These are phyloP conservation scores for Puccinia coronata DNA, from an alignment of 1,284 basidiomycete genomes.

Conservation along the genomic window DNA sequence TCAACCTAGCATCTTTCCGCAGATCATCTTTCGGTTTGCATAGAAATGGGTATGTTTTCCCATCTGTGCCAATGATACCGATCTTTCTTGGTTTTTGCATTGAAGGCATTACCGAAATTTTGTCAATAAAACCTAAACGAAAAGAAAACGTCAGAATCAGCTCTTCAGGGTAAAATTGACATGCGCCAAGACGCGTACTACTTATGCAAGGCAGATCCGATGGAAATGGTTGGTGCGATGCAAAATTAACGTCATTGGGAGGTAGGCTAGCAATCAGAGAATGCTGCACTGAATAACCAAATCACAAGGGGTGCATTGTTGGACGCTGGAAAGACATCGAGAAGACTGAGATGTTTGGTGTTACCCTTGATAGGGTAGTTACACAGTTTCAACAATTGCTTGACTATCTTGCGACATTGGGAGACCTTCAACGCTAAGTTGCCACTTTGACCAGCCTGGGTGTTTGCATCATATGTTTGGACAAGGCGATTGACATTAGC, in stretches of 20 bases:
- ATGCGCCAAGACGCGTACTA: conserved; percentile 62
- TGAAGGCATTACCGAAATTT: conserved; percentile 88
- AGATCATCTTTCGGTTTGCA: conserved; percentile 98
- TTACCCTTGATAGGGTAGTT: conserved; percentile 65
- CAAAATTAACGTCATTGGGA: conserved; percentile 68
- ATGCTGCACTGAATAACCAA: conserved; percentile 86
- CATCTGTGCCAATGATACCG: conserved; percentile 79
- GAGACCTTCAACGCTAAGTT: conserved; percentile 59
- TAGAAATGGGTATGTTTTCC: conserved; percentile 83
- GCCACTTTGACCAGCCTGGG: conserved; percentile 61
- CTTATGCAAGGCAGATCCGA: conserved; percentile 73
- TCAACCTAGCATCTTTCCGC: conserved; percentile 92
- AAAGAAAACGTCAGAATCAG: conserved; percentile 13
- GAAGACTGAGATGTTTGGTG: conserved; percentile 65
- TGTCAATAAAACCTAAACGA: conserved; percentile 71
- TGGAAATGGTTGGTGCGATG: conserved; percentile 81
- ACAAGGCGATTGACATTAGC: neutral
- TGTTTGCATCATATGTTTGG: conserved; percentile 28
- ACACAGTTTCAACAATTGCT: conserved; percentile 70
- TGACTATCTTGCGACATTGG: conserved; percentile 67
- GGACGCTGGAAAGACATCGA: conserved; percentile 69
- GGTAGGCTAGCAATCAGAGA: conserved; percentile 88
- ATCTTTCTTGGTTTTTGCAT: conserved; percentile 91
- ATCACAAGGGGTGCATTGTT: conserved; percentile 66
- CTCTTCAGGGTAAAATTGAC: neutral